Conservation (phyloP, 2,329 filamentous ascomycete genomes). For the Lizonia empirigonia region DNA sequence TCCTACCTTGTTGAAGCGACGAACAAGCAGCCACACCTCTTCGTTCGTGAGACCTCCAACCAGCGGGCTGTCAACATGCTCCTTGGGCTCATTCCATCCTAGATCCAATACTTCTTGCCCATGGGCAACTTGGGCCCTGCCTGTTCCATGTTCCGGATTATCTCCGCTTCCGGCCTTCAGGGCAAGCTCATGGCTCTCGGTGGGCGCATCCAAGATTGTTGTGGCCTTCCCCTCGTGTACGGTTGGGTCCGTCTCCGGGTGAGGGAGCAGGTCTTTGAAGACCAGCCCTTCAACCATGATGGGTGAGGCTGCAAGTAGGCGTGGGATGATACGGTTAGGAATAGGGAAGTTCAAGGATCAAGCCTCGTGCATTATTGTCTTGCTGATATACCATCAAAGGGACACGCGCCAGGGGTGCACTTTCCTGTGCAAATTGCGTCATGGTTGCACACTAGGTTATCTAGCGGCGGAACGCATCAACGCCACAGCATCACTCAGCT, state of each 20-base stretch:
- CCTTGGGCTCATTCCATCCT: conserved; percentile 69
- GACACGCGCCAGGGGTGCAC: conserved; percentile 10
- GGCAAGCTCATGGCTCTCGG: conserved; percentile 56
- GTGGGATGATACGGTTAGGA: neutral
- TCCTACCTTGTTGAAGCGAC: conserved; percentile 73
- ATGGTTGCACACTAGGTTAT: conserved; percentile 18
- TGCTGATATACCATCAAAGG: conserved; percentile 7
- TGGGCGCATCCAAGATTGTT: conserved; percentile 51
- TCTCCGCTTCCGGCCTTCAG: conserved; percentile 47
- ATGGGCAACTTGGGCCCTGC: conserved; percentile 51
- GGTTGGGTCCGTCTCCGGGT: conserved; percentile 42
- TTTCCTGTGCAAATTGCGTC: conserved; percentile 22
- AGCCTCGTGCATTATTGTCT: conserved; percentile 16
- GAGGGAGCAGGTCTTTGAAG: conserved; percentile 46
- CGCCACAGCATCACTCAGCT: conserved; percentile 21
- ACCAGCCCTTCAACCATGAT: conserved; percentile 37
- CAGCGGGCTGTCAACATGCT: conserved; percentile 63
- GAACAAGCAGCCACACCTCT: conserved; percentile 72
- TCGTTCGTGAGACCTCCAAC: conserved; percentile 74
- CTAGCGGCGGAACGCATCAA: conserved; percentile 20
- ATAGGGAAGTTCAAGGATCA: neutral
- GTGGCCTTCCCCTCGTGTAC: conserved; percentile 34
- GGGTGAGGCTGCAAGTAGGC: neutral
- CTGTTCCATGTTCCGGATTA: conserved; percentile 51
- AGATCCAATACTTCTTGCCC: conserved; percentile 65